Base-by-base conservation (phyloP, 129 eudicot species). In the Flaveria bidentis region DNA sequence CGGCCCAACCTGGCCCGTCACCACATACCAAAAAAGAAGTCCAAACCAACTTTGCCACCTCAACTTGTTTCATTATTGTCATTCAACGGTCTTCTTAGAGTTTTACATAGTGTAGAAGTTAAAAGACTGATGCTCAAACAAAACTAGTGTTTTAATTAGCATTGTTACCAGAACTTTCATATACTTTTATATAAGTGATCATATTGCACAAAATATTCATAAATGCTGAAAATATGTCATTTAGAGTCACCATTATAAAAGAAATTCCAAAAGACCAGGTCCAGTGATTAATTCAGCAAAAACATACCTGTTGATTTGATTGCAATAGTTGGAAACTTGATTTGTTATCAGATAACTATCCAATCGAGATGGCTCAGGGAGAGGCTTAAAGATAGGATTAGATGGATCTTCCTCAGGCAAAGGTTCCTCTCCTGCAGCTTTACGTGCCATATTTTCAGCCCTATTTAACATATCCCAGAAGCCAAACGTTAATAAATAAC, bases 361-460 rank as follows among this genome's bases (percentile, higher is more conserved):
- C 83, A 95, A 75, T 61, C 99, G 78, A 61, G 99, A 88, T 23
- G 99, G 99, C 85, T 91, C 96, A 4, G 92, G 97, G 57, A 89
- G 84, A 71, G 92, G 97, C 84, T 95, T 95, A 63, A 95, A 95
- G 16, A 94, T 64, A 12, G 96, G 92, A 64, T 91, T 91, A 17
- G 92, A 75, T 49, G 97, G 96, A 85, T 95, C 99, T 88, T 95
- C 99, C 83, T 95, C 97, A 3, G 99, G 99, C 79, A 91, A 85
- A 10, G 94, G 96, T 53, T 95, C 99, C 85, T 95, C 99, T 79
- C 97, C 99, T 9, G 97, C 92, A 85, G 92, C 89, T 82, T 87
- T 91, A 1, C 99, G 89, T 61, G 96, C 84, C 88, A 81, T 80
- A 74, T 95, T 95, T 81, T 95, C 99, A 80, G 99, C 64, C 94